Percentiles rank a stretch among this genome's conserved stretches.
phyloP scores from a whole-genome alignment of 768 basidiomycete genomes.

The Russula compacta region DNA sequence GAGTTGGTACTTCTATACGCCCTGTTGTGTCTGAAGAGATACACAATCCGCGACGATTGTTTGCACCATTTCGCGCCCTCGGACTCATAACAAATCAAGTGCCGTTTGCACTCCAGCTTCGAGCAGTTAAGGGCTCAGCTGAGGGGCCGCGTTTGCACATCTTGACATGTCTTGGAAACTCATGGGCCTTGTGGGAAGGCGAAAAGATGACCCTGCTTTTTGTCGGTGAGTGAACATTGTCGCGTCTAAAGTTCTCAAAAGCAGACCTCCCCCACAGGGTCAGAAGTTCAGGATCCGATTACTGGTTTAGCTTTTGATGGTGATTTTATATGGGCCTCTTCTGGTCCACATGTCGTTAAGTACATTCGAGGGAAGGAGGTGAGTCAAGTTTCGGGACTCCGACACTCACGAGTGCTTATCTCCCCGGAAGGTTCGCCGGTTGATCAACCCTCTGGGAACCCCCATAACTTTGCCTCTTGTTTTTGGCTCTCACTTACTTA shows the following conservation, averaged over 20 bases:
- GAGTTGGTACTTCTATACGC: not conserved
- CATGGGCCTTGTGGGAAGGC: slow-evolving; percentile 97
- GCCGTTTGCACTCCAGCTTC: slow-evolving; percentile 80
- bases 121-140: slow-evolving; percentile 75
- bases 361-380: slow-evolving; percentile 89
- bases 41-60: slow-evolving; percentile 38
- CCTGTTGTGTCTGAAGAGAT: not conserved
- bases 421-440: slow-evolving; percentile 40
- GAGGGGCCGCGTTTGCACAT: slow-evolving; percentile 78
- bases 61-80: slow-evolving; percentile 92
- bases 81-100: slow-evolving; percentile 88
- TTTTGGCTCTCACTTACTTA: slow-evolving; percentile 75
- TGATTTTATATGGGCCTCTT: slow-evolving; percentile 76
- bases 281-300: slow-evolving; percentile 69
- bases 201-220: slow-evolving; percentile 88
- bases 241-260: not conserved
- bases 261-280: slow-evolving; percentile 43
- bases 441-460: slow-evolving; percentile 57
- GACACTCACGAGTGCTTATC: slow-evolving; percentile 8
- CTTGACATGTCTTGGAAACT: slow-evolving; percentile 76
- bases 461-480: slow-evolving; percentile 56
- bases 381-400: not conserved
- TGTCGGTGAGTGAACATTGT: slow-evolving; percentile 58
- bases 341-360: slow-evolving; percentile 60
- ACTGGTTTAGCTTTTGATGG: slow-evolving; percentile 72